Evolutionary conservation across 2,329 filamentous ascomycete genomes (phyloP), one percentile per base, ranked within the genome.

Genomic region (Pseudogymnoascus verrucosus): DNA sequence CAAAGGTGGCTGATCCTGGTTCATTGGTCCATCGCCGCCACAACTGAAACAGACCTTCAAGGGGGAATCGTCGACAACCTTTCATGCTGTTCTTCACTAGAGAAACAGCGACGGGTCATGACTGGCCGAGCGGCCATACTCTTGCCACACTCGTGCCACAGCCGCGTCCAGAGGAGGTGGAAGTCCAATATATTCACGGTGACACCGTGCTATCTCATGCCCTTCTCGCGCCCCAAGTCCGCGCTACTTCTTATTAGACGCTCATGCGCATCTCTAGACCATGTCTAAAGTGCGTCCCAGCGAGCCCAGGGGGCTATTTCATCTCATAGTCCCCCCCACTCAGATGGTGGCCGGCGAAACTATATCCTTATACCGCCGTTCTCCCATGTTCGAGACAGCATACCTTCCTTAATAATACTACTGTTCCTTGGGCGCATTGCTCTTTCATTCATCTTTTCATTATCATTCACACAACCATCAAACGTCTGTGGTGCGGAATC

Each of bases 351-450:
- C 47, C 47, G 47, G 47, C 26, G n/a, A 57, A 57, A 57, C 47
- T 57, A 57, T 57, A 57, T 57, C 47, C 51, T 57, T 57, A 57
- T 57, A 34, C 28, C 51, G 51, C 51, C 51, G 51, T 34, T 57
- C 51, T 57, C n/a, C 51, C 51, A 57, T 57, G 51, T 57, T 57
- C n/a, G 51, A 57, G 34, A 19, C 16, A 5, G 51, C 51, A 51
- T 57, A 57, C 28, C 28, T 34, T 57, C 51, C 26, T 26, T 57
- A 34, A 34, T 57, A 57, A 34, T 57, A 57, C 26, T 19, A 34
- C 51, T 57, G 10, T 3, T 57, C 26, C n/a, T 10, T 57, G 51
- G 19, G 51, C 28, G 51, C n/a, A 57, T 57, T 28, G 7, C 10
- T 34, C 28, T 57, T 34, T 57, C 10, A 57, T 57, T 57, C 51